Base-by-base conservation (phyloP, 2,329 filamentous ascomycete genomes). In the Pseudovirgaria hyperparasitica region DNA sequence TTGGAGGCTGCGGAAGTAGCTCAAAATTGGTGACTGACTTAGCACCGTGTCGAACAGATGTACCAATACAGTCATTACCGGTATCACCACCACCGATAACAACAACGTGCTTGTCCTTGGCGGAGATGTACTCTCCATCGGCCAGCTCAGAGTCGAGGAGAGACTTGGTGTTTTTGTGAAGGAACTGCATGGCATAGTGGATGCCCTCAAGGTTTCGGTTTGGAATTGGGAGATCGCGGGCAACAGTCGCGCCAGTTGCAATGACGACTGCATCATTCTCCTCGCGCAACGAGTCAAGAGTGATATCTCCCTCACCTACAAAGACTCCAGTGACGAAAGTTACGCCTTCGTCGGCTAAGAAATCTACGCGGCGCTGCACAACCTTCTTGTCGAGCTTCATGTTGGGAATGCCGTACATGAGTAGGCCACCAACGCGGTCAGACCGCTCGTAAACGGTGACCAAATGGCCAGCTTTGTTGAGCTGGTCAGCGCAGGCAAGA, bases 371-470 rank as follows among this genome's bases (percentile, higher is more conserved):
- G 27, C 87, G 81, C 67, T 94, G 87, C 34, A 96, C 87, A 37
- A 94, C 76, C 50, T 84, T 84, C 70, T 96, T 96, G 64, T 96
- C 87, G 22, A 96, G 79, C 67, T 96, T 96, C 87, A 96, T 96
- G 67, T 96, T 96, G 40, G 87, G 87, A 41, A 96, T 96, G 41
- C 87, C 87, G 51, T 96, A 94, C 87, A 94, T 94, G 46, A 96
- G 72, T 29, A 96, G 67, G 55, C 87, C 87, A 59, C 87, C 87
- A 31, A 79, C 64, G 39, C 87, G 82, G 51, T 96, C 87, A 33
- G 85, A 74, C 38, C 87, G 82, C 67, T 96, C 87, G 48, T 90
- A 94, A 11, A 96, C 73, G 9, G 84, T 93, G 29, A 94, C 84
- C 4, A 52, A 62, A 60, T 96, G 87, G 16, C 87, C 87, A 43